Evolutionary conservation across 2,329 filamentous ascomycete genomes (phyloP), one percentile per base, ranked within the genome.

Genomic region (Xylariomycetidae sp.): DNA sequence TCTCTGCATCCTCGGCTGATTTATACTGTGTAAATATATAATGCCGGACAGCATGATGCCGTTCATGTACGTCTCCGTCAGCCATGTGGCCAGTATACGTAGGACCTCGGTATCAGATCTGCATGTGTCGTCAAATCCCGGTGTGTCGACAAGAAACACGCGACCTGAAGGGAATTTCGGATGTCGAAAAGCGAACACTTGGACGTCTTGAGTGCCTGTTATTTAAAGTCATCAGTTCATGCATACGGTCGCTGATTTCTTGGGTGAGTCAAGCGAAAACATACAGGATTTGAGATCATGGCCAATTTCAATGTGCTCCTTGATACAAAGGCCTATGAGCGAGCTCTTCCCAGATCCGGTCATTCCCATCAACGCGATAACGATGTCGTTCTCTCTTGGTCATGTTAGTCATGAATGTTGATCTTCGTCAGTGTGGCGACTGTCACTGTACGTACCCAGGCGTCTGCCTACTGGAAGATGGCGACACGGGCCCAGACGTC

Each of bases 271-370:
- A 20, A 10, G n/a, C 11, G 5, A 20, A 7, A 2, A 26, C 39
- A 6, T 28, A 45, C 42, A 42, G 10, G 39, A 31, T 17, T 36
- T 2, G 2, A 45, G 30, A 6, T 32, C 34, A 27, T 42, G 34
- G 10, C 42, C 42, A 2, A 45, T 42, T 19, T 31, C 20, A 13
- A 40, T 15, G 5, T 32, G 5, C 20, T 31, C n/a, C 3, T 27
- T 23, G 1, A 31, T 34, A 14, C 31, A 33, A 10, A 30, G 19
- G 6, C 17, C 30, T n/a, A 44, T 36, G 12, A 45, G 16, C 6
- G 42, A 31, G 9, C 36, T 45, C 27, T 45, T 45, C 6, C 39
- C 42, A 2, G 37, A 33, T 9, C 42, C 42, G 4, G 42, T 45
- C 29, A 30, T 31, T 7, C 38, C 38, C 29, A 41, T 38, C 26